A percentile compares a stretch with the other conserved stretches of the same genome.
Evolutionary conservation across 352 stramenopile genomes (phyloP).

Genomic region (Phytopythium helicoides): DNA sequence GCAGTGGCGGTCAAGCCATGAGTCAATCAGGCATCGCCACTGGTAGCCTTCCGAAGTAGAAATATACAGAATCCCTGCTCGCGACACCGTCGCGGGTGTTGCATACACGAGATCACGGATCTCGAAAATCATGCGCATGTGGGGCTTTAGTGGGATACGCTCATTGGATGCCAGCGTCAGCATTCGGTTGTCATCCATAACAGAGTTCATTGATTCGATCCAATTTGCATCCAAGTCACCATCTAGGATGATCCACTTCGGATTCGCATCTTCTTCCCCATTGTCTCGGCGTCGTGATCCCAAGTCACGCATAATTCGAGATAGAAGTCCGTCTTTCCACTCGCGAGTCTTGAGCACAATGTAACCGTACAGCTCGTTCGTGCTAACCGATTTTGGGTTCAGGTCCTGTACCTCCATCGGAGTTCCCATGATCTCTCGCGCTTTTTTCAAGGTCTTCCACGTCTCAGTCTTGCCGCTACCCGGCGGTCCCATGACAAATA

Average conservation of each 20-base stretch:
- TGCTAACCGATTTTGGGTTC: slow-evolving; percentile 96
- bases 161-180: slow-evolving; percentile 96
- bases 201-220: slow-evolving; percentile 97
- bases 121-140: slow-evolving; percentile 98
- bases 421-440: slow-evolving; percentile 84
- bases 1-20: slow-evolving; percentile 86
- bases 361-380: slow-evolving; percentile 95
- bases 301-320: slow-evolving; percentile 95
- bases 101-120: slow-evolving; percentile 95
- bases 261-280: slow-evolving; percentile 88
- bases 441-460: slow-evolving; percentile 93
- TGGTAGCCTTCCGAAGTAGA: slow-evolving; percentile 94
- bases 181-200: slow-evolving; percentile 98
- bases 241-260: slow-evolving; percentile 97
- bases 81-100: slow-evolving; percentile 93
- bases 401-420: slow-evolving; percentile 92
- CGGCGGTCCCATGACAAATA: slow-evolving; percentile 96
- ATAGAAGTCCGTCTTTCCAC: slow-evolving; percentile 95
- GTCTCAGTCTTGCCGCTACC: slow-evolving; percentile 94
- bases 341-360: slow-evolving; percentile 94
- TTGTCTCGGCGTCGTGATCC: slow-evolving; percentile 89
- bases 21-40: slow-evolving; percentile 94
- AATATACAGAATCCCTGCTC: slow-evolving; percentile 96
- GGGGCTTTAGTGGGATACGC: slow-evolving; percentile 93
- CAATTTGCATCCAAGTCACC: slow-evolving; percentile 97